phyloP scores from a whole-genome alignment of 352 stramenopile genomes.

The Globisporangium solare region DNA sequence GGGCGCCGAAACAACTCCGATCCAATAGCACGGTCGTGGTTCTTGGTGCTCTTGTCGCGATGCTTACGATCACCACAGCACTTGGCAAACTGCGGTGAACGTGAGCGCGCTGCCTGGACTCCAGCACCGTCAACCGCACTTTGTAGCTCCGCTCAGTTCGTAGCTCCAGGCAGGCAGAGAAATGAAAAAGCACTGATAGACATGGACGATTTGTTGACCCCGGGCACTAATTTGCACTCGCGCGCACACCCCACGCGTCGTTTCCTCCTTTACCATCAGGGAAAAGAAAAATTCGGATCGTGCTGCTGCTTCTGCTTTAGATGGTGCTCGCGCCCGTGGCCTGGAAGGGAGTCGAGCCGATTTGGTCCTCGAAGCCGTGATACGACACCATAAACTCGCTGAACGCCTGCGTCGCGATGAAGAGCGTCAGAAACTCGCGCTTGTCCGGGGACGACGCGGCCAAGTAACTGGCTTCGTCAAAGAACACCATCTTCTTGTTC shows the following conservation, averaged over 20 bases:
- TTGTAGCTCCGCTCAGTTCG: too few species aligned
- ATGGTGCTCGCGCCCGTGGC: background rate
- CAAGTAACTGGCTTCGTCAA: constrained; percentile 84
- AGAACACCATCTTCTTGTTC: constrained; percentile 73
- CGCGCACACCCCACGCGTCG: background rate
- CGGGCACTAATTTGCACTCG: background rate
- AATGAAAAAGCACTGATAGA: background rate
- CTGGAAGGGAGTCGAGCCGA: constrained; percentile 14
- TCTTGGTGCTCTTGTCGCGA: constrained; percentile 7
- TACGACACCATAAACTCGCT: constrained; percentile 81
- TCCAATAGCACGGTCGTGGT: constrained; percentile 1
- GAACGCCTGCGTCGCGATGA: constrained; percentile 82
- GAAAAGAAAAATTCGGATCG: constrained; percentile 1
- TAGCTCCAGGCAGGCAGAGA: background rate
- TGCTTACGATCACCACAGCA: constrained; percentile 11
- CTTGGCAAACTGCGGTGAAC: constrained; percentile 2
- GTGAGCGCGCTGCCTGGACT: background rate
- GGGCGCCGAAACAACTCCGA: background rate
- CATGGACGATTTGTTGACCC: background rate
- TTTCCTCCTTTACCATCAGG: background rate
- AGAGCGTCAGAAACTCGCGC: constrained; percentile 80
- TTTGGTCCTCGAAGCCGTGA: constrained; percentile 73
- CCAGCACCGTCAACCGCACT: too few species aligned
- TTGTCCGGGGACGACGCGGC: constrained; percentile 65
- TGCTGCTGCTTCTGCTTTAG: constrained; percentile 6